Evolutionary conservation across 176 grass and related monocot species (phyloP).

Genomic region (Poa pratensis): DNA sequence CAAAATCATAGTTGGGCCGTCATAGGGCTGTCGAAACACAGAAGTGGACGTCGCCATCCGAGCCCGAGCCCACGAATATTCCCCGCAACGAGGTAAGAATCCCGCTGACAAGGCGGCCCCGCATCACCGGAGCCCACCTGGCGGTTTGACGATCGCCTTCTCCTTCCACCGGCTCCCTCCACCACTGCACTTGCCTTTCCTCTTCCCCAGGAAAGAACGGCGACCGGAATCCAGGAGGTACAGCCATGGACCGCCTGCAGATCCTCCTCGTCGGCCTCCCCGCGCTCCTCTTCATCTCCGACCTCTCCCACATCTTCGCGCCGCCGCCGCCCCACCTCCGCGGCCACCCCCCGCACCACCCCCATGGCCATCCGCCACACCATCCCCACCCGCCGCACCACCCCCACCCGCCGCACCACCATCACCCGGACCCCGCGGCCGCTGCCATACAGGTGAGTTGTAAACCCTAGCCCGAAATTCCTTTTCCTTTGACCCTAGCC

Average conservation of each 20-base stretch:
- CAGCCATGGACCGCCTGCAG: slow-evolving; percentile 79
- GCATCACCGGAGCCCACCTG: slow-evolving; percentile 7
- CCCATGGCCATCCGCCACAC: slow-evolving; percentile 39
- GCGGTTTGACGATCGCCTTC: background rate
- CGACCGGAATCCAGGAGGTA: background rate
- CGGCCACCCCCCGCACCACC: slow-evolving; percentile 30
- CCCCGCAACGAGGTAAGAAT: background rate
- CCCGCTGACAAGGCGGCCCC: background rate
- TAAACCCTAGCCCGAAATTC: slow-evolving; percentile 36
- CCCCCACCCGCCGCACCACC: slow-evolving; percentile 51
- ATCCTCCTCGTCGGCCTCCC: slow-evolving; percentile 87
- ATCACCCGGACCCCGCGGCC: slow-evolving; percentile 27
- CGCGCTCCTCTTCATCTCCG: slow-evolving; percentile 86
- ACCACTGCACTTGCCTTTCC: no score
- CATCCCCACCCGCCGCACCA: slow-evolving; percentile 49
- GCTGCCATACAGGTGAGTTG: slow-evolving; percentile 44
- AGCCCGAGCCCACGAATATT: background rate
- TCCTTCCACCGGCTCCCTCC: background rate
- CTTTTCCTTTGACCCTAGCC: background rate
- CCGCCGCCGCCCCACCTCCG: slow-evolving; percentile 68
- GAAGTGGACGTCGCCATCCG: background rate
- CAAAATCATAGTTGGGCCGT: no score
- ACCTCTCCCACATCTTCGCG: slow-evolving; percentile 83
- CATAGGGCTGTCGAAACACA: no score
- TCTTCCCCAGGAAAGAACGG: background rate